These are phyloP conservation scores for Fusarium caatingaense DNA, from an alignment of 2,329 filamentous ascomycete species.

Conservation along the genomic window DNA sequence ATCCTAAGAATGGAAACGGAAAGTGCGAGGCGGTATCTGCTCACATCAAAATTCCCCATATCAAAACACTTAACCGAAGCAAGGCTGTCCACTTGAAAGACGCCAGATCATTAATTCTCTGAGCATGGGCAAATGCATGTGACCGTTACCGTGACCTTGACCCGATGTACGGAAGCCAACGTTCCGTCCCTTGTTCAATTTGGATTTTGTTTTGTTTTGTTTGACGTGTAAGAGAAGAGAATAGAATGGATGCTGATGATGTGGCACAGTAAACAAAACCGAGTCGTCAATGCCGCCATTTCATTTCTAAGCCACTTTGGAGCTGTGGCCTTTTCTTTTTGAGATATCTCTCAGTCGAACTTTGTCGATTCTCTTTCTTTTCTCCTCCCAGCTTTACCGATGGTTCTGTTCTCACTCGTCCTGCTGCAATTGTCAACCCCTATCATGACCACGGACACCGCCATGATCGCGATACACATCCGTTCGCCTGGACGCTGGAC, in stretches of 20 bases:
- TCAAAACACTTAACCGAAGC: slow-evolving; percentile 18
- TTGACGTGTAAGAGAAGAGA: slow-evolving; percentile 24
- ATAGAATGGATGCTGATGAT: slow-evolving; percentile 12
- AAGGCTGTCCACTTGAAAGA: slow-evolving; percentile 36
- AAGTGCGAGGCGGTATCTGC: slow-evolving; percentile 20
- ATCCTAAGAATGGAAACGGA: not conserved
- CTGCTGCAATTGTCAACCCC: not conserved
- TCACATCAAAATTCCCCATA: slow-evolving; percentile 24
- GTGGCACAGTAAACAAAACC: slow-evolving; percentile 28
- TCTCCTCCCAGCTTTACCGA: not conserved
- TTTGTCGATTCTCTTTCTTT: slow-evolving; percentile 2
- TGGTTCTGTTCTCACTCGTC: not conserved
- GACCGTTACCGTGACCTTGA: slow-evolving; percentile 18
- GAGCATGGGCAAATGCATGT: slow-evolving; percentile 44
- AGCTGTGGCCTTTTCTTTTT: slow-evolving; percentile 6
- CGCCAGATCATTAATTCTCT: slow-evolving; percentile 36
- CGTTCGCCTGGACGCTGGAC: not conserved
- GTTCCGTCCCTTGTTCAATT: slow-evolving; percentile 11
- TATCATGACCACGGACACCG: not conserved
- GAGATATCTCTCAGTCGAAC: not conserved
- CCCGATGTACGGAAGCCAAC: slow-evolving; percentile 38
- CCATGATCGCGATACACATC: not conserved
- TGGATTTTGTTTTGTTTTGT: not conserved
- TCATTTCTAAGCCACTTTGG: slow-evolving; percentile 18
- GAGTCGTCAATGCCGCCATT: slow-evolving; percentile 14